A percentile compares a stretch with the other conserved stretches of the same genome.
phyloP scores from a whole-genome alignment of 2,329 filamentous ascomycete genomes.

The Nannizzia gypsea region DNA sequence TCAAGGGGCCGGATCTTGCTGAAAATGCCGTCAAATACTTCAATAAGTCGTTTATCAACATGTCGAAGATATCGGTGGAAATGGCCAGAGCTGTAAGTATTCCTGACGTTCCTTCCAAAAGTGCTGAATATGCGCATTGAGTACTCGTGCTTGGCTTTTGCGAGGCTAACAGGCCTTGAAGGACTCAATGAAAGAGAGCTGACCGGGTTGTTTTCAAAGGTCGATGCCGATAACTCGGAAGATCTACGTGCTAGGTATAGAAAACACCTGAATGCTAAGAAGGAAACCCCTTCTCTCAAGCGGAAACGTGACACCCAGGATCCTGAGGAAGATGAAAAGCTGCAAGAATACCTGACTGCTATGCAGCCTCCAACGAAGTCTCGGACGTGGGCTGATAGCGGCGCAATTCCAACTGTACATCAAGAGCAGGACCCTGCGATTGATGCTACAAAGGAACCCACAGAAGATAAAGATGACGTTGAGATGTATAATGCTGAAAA shows the following conservation, averaged over 20 bases:
- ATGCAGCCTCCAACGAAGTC: conserved; percentile 60
- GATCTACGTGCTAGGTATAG: conserved; percentile 17
- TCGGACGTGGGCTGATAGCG: conserved; percentile 51
- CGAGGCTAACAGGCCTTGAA: conserved; percentile 14
- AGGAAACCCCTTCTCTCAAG: conserved; percentile 24
- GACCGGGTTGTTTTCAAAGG: conserved; percentile 28
- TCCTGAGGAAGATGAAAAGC: conserved; percentile 59
- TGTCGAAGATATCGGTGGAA: conserved; percentile 88
- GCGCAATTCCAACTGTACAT: conserved; percentile 24
- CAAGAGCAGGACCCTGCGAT: conserved; percentile 10
- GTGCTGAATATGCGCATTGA: not conserved
- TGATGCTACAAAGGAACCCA: not conserved
- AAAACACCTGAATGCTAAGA: conserved; percentile 15
- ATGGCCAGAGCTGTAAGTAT: conserved; percentile 63
- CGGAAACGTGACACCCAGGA: conserved; percentile 42
- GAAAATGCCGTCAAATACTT: conserved; percentile 82
- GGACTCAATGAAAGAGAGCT: conserved; percentile 27
- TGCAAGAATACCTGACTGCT: conserved; percentile 74
- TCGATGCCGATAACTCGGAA: conserved; percentile 26
- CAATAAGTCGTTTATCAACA: conserved; percentile 86
- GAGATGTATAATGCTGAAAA: not conserved
- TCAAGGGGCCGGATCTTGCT: conserved; percentile 71
- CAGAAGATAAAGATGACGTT: not conserved
- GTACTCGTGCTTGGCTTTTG: not conserved
- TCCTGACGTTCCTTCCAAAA: conserved; percentile 1